These are phyloP conservation scores for Kurtzmaniella quercitrusa DNA, from an alignment of 1,139 yeast genomes.

Conservation along the genomic window DNA sequence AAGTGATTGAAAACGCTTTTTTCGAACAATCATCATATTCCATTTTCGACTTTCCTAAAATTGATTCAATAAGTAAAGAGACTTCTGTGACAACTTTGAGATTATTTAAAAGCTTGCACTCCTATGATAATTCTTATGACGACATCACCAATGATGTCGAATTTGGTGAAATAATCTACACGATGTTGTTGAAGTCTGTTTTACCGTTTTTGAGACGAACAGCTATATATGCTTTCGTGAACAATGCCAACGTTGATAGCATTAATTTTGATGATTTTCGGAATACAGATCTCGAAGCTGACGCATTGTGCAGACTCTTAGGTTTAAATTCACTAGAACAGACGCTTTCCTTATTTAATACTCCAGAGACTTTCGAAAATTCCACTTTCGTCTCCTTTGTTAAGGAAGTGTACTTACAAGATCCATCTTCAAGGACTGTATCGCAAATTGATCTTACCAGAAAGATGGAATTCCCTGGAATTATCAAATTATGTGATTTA, in stretches of 20 bases:
- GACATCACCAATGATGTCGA: constrained; percentile 7
- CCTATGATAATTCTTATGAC: constrained; percentile 9
- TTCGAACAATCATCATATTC: constrained; percentile 19
- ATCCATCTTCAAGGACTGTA: background rate
- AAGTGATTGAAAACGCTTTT: constrained; percentile 21
- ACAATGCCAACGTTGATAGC: constrained; percentile 53
- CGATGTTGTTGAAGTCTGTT: constrained; percentile 52
- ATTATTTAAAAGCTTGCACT: constrained; percentile 10
- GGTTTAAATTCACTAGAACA: constrained; percentile 39
- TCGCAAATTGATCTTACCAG: constrained; percentile 11
- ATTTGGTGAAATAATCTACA: constrained; percentile 40
- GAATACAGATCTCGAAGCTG: constrained; percentile 47
- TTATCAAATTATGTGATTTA: constrained; percentile 51
- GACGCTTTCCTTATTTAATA: background rate
- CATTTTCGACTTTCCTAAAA: constrained; percentile 31
- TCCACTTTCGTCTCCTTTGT: background rate
- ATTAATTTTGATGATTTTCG: constrained; percentile 18
- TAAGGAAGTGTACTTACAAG: background rate
- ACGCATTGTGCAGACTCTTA: constrained; percentile 51
- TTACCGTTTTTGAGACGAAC: constrained; percentile 69
- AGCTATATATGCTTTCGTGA: constrained; percentile 55
- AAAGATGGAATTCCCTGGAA: constrained; percentile 63
- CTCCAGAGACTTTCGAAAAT: background rate
- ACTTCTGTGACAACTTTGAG: constrained; percentile 8
- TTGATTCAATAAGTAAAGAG: constrained; percentile 20